These are phyloP conservation scores for Penicillium sp. DNA, from an alignment of 2,329 filamentous ascomycete genomes.

Conservation along the genomic window DNA sequence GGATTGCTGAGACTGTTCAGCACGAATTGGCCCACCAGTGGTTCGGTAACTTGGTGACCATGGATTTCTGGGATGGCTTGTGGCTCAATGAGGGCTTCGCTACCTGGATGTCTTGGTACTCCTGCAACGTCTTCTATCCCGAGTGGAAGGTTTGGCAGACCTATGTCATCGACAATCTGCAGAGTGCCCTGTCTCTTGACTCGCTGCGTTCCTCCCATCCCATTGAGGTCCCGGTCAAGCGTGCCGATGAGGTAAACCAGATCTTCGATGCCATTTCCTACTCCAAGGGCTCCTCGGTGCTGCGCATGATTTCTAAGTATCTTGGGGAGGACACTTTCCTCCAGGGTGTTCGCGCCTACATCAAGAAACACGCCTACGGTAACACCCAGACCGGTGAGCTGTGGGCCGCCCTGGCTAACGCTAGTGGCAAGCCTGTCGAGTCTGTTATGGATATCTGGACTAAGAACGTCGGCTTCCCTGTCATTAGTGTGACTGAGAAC, in stretches of 20 bases:
- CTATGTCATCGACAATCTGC: slow-evolving; percentile 90
- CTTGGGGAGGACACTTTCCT: slow-evolving; percentile 91
- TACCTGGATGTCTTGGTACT: slow-evolving; percentile 93
- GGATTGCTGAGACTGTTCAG: slow-evolving; percentile 92
- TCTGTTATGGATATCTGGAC: slow-evolving; percentile 96
- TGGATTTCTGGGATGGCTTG: slow-evolving; percentile 98
- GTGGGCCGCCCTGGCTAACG: slow-evolving; percentile 84
- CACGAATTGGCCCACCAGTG: slow-evolving; percentile 97
- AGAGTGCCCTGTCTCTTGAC: slow-evolving; percentile 83
- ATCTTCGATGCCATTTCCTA: slow-evolving; percentile 99
- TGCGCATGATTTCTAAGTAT: slow-evolving; percentile 97
- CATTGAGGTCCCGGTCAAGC: slow-evolving; percentile 94
- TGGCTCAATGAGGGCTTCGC: slow-evolving; percentile 96
- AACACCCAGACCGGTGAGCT: slow-evolving; percentile 91
- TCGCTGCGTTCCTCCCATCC: slow-evolving; percentile 93
- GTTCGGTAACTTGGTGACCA: slow-evolving; percentile 97
- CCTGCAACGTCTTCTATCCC: slow-evolving; percentile 91
- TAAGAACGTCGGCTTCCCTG: slow-evolving; percentile 91
- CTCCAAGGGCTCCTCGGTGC: slow-evolving; percentile 91
- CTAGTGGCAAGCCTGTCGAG: slow-evolving; percentile 87
- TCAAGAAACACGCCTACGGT: slow-evolving; percentile 95
- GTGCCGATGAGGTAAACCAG: slow-evolving; percentile 94
- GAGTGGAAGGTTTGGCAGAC: slow-evolving; percentile 99
- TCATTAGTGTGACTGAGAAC: slow-evolving; percentile 82
- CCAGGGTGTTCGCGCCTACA: slow-evolving; percentile 84